phyloP scores from a whole-genome alignment of 352 stramenopile species.

The Pythium coloratum region DNA sequence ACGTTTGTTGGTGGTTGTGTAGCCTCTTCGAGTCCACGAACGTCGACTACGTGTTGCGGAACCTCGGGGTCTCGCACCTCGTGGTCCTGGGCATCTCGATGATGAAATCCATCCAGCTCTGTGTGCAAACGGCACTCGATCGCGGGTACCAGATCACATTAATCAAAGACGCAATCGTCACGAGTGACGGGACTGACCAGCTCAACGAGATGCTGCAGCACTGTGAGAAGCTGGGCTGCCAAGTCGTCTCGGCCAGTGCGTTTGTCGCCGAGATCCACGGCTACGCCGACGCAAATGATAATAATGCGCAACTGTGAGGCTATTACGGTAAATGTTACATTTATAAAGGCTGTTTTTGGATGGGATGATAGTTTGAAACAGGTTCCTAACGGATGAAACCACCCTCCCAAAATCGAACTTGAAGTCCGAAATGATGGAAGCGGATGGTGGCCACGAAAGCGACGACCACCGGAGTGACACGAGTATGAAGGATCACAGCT shows the following conservation, averaged over 20 bases:
- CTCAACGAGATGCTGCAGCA: constrained; percentile 23
- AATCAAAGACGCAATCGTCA: constrained; percentile 66
- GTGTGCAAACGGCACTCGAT: constrained; percentile 83
- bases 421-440: constrained; percentile 15
- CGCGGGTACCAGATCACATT: constrained; percentile 88
- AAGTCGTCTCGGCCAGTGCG: constrained; percentile 18
- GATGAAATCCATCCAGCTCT: constrained; percentile 76
- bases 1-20: constrained; percentile 8
- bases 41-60: constrained; percentile 87
- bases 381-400: neutral
- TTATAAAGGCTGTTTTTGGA: neutral
- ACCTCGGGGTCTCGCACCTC: constrained; percentile 84
- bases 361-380: neutral
- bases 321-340: neutral
- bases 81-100: constrained; percentile 85
- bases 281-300: constrained; percentile 13
- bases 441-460: neutral
- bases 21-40: constrained; percentile 89
- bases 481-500: neutral
- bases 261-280: constrained; percentile 26
- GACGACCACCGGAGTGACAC: constrained; percentile 3
- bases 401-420: constrained; percentile 5
- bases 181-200: constrained; percentile 12
- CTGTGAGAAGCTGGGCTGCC: constrained; percentile 24
- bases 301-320: constrained; percentile 4